Evolutionary conservation across 192 early-diverging fungal genomes (phyloP).

Genomic region (Backusella tarrabulga): DNA sequence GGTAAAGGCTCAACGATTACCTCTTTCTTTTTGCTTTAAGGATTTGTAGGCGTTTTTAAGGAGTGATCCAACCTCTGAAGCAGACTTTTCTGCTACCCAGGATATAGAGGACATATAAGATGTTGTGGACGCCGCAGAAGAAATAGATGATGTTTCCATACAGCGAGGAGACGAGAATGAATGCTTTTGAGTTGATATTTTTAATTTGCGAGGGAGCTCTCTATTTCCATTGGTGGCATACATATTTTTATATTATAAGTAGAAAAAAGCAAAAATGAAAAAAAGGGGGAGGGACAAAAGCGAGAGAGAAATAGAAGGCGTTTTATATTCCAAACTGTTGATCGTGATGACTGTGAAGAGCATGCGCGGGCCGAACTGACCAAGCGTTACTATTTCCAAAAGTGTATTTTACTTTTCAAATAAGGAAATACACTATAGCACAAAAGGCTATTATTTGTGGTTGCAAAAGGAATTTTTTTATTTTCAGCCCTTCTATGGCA

Average conservation of each 20-base stretch:
- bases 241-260: neutral
- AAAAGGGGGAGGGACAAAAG: neutral
- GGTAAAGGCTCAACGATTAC: neutral
- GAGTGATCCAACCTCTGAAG: constrained; percentile 22
- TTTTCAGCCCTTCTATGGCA: no score
- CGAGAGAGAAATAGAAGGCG: constrained; percentile 5
- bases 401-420: no score
- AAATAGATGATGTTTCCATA: constrained; percentile 7
- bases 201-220: constrained; percentile 3
- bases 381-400: no score
- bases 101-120: constrained; percentile 29
- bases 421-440: no score
- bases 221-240: neutral
- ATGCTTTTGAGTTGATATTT: neutral
- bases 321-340: no score
- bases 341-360: no score
- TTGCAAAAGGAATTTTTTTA: no score
- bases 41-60: constrained; percentile 32
- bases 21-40: constrained; percentile 34
- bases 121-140: constrained; percentile 21
- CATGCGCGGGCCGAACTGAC: no score
- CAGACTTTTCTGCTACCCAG: constrained; percentile 28
- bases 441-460: no score
- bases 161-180: neutral
- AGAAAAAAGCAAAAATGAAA: neutral